Conservation (phyloP, 2,329 filamentous ascomycete genomes). For the Parascedosporium putredinis region DNA sequence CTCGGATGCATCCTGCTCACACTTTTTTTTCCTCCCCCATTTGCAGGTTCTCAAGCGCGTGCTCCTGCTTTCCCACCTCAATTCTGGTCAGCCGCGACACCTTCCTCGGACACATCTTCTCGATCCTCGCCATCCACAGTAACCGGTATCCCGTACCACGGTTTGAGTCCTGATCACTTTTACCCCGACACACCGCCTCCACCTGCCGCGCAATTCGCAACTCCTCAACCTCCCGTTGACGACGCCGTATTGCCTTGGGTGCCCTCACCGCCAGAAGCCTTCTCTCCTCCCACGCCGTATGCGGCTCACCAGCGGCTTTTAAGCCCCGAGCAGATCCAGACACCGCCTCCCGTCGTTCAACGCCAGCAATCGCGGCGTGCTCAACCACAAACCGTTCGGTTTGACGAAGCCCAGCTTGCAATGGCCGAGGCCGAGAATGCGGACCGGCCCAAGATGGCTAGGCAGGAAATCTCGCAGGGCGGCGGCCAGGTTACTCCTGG, state of each 20-base stretch:
- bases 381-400: conserved; percentile 18
- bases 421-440: conserved; percentile 26
- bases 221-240: not conserved
- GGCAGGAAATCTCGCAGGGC: conserved; percentile 9
- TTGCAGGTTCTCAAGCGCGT: not conserved
- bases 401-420: conserved; percentile 28
- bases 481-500: conserved; percentile 56
- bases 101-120: conserved; percentile 1
- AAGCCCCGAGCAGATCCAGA: not conserved
- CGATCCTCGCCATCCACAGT: conserved; percentile 1
- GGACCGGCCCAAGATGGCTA: conserved; percentile 16
- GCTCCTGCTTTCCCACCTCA: conserved; percentile 4
- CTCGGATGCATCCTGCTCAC: not conserved
- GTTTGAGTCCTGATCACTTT: conserved; percentile 7
- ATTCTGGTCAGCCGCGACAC: conserved; percentile 6
- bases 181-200: conserved; percentile 5
- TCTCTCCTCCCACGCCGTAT: not conserved
- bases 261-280: conserved; percentile 3
- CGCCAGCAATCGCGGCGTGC: not conserved
- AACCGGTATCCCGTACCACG: conserved; percentile 1
- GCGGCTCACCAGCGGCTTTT: not conserved
- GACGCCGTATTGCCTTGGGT: conserved; percentile 2
- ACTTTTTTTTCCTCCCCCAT: not conserved
- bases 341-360: not conserved
- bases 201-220: not conserved